Evolutionary conservation across 2,329 filamentous ascomycete genomes (phyloP).

Genomic region (Neofusicoccum parvum): DNA sequence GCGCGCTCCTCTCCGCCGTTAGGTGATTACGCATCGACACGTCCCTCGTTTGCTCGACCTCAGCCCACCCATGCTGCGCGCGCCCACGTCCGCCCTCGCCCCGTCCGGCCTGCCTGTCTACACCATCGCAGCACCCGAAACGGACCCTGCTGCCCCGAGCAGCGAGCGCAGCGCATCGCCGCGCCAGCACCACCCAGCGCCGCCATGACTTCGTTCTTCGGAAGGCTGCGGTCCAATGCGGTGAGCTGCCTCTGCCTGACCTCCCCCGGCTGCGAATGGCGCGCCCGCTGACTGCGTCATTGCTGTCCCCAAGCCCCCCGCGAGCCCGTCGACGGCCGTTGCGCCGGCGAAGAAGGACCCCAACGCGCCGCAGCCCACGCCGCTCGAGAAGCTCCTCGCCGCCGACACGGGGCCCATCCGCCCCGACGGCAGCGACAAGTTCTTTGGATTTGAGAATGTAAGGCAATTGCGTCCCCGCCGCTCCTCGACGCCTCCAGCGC

Average conservation of each 20-base stretch:
- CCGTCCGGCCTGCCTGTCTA: background rate
- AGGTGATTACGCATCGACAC: background rate
- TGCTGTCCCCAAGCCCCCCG: slow-evolving; percentile 44
- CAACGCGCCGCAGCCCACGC: slow-evolving; percentile 58
- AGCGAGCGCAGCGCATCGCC: slow-evolving; percentile 8
- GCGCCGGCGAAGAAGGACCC: slow-evolving; percentile 61
- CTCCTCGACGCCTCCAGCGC: slow-evolving; percentile 23
- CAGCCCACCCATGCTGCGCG: slow-evolving; percentile 10
- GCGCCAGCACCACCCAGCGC: slow-evolving; percentile 17
- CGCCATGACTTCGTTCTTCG: slow-evolving; percentile 57
- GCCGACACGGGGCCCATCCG: slow-evolving; percentile 81
- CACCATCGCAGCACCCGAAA: background rate
- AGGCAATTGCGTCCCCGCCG: slow-evolving; percentile 41
- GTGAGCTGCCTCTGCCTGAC: slow-evolving; percentile 37
- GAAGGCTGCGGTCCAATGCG: slow-evolving; percentile 53
- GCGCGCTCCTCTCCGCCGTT: background rate
- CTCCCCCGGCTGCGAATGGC: background rate
- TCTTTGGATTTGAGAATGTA: slow-evolving; percentile 98
- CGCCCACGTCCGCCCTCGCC: background rate
- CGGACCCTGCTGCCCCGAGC: slow-evolving; percentile 17
- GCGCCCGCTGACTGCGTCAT: slow-evolving; percentile 13
- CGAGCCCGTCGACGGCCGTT: slow-evolving; percentile 48
- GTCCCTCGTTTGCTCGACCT: slow-evolving; percentile 7
- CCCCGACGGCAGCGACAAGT: slow-evolving; percentile 92
- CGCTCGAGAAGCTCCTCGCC: slow-evolving; percentile 76